Base-by-base conservation (phyloP, 1,139 yeast species). In the Debaryomycetaceae sp. region DNA sequence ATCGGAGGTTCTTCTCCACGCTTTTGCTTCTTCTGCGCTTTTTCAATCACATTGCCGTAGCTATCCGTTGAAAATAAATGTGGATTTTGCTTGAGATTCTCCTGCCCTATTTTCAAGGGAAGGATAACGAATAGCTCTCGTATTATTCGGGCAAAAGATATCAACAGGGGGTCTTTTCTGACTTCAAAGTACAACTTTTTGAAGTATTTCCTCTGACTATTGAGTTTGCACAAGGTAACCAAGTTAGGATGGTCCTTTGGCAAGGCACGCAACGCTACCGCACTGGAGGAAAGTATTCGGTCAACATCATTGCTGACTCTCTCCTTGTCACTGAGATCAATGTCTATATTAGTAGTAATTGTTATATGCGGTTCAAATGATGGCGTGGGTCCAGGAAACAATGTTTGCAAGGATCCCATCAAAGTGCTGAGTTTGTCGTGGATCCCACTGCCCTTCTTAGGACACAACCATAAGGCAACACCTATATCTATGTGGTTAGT, bases 321-420 rank as follows among this genome's bases (percentile, higher is more conserved):
- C 9, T 52, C 61, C 22, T 65, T 54, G 43, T 73, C 66, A 6
- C 62, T 63, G 48, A 68, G 52, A 45, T 69, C 65, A 36, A 83
- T 68, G 4, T 64, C 65, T 34, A 87, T 68, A 47, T 81, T 76
- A 27, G 89, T 76, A 2, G 91, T 81, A 34, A 87, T 74, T 1
- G 96, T 87, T 37, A 87, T 75, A 59, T 87, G 96, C 5, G 96
- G 96, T 47, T 81, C 87, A 53, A 87, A 83, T 37, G 58, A 60
- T 2, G 79, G 78, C 5, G 85, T 81, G 24, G 84, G 85, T 40
- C 83, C 86, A 13, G 87, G 87, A 57, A 87, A 85, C 23, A 86
- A 65, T 1, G 93, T 85, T 45, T 77, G 78, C 38, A 87, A 62
- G 6, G 91, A 84, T 24, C 78, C 68, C 67, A 85, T 83, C 38